A percentile compares a stretch with the other conserved stretches of the same genome.
These are phyloP conservation scores for Elsinoe necatrix DNA, from an alignment of 2,329 filamentous ascomycete genomes.

Conservation along the genomic window DNA sequence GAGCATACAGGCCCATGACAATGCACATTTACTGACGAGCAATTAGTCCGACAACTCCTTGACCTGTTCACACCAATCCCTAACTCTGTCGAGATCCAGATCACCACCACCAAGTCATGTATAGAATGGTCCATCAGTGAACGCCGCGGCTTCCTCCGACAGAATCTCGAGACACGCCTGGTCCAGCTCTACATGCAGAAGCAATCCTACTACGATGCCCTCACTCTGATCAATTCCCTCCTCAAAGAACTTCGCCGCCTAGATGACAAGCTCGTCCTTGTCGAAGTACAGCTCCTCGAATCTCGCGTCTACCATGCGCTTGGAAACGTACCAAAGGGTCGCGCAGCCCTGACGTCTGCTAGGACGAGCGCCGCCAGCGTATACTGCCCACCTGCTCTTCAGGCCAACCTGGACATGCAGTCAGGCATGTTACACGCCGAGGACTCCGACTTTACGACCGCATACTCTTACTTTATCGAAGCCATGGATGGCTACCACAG, in stretches of 20 bases:
- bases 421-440: conserved; percentile 98
- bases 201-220: conserved; percentile 92
- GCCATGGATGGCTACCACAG: conserved; percentile 93
- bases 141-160: conserved; percentile 88
- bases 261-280: conserved; percentile 95
- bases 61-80: conserved; percentile 92
- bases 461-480: conserved; percentile 98
- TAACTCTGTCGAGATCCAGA: conserved; percentile 88
- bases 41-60: conserved; percentile 81
- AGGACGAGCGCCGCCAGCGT: conserved; percentile 93
- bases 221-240: conserved; percentile 92
- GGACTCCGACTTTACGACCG: conserved; percentile 97
- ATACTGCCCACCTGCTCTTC: conserved; percentile 89
- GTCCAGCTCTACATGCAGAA: conserved; percentile 94
- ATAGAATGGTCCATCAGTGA: conserved; percentile 98
- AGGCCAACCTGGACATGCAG: conserved; percentile 98
- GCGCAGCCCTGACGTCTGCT: conserved; percentile 87
- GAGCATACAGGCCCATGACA: conserved; percentile 31
- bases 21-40: conserved; percentile 15
- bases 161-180: conserved; percentile 94
- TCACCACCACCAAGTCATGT: conserved; percentile 92
- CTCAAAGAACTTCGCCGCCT: conserved; percentile 94
- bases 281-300: conserved; percentile 95
- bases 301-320: conserved; percentile 95
- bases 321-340: conserved; percentile 91